Percentiles rank a stretch among this genome's conserved stretches.
phyloP scores from a whole-genome alignment of 2,329 filamentous ascomycete genomes.

The Xylariaceae sp. region DNA sequence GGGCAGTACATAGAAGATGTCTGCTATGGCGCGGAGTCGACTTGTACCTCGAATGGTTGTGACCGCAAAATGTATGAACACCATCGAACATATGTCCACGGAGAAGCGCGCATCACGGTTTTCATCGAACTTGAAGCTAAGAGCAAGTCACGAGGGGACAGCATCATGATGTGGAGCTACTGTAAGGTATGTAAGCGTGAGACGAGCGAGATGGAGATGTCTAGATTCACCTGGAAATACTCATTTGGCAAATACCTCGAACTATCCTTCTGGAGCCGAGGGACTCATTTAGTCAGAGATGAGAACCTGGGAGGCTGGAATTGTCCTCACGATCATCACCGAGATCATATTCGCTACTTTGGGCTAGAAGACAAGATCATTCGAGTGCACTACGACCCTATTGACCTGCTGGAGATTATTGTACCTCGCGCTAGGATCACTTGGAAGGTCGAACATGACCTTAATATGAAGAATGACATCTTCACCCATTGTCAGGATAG shows the following conservation, averaged over 20 bases:
- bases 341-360: slow-evolving; percentile 92
- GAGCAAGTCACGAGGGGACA: slow-evolving; percentile 55
- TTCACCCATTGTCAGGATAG: slow-evolving; percentile 81
- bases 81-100: slow-evolving; percentile 95
- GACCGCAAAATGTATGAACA: slow-evolving; percentile 90
- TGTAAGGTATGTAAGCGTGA: slow-evolving; percentile 93
- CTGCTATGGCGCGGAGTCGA: slow-evolving; percentile 74
- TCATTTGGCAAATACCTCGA: slow-evolving; percentile 99
- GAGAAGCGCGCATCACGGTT: slow-evolving; percentile 89
- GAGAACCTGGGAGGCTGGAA: slow-evolving; percentile 49
- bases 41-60: slow-evolving; percentile 84
- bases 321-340: slow-evolving; percentile 91
- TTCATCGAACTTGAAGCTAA: slow-evolving; percentile 76
- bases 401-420: slow-evolving; percentile 91
- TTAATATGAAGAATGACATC: slow-evolving; percentile 90
- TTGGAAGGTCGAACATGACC: slow-evolving; percentile 96
- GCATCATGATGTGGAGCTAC: slow-evolving; percentile 96
- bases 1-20: slow-evolving; percentile 95
- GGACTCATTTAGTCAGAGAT: slow-evolving; percentile 74
- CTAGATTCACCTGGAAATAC: slow-evolving; percentile 94
- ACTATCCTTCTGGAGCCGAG: slow-evolving; percentile 91
- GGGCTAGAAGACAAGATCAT: slow-evolving; percentile 85
- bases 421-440: slow-evolving; percentile 89
- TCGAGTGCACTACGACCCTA: slow-evolving; percentile 88
- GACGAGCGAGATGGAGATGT: slow-evolving; percentile 89